A percentile compares a stretch with the other conserved stretches of the same genome.
Evolutionary conservation across 345 rosid species (phyloP).

Genomic region (Viola odorata): DNA sequence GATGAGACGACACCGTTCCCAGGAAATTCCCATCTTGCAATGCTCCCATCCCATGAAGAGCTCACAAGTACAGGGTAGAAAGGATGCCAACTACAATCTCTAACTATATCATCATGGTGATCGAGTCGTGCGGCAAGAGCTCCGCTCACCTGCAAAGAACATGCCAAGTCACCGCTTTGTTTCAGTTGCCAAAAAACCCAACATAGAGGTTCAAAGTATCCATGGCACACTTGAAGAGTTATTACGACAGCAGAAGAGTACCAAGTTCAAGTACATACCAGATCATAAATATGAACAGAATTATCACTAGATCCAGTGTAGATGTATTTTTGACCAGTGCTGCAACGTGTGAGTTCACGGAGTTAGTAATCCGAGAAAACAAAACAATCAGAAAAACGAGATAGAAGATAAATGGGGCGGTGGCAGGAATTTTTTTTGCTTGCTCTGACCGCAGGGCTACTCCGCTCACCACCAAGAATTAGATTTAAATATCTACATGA

Average conservation of each 20-base stretch:
- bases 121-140: slow-evolving; percentile 41
- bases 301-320: slow-evolving; percentile 56
- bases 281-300: slow-evolving; percentile 48
- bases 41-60: slow-evolving; percentile 55
- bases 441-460: not conserved
- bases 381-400: not conserved
- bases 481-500: not conserved
- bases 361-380: slow-evolving; percentile 1
- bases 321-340: slow-evolving; percentile 67
- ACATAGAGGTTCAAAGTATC: not conserved
- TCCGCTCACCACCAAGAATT: not conserved
- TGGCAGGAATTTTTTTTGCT: not conserved
- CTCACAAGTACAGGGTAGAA: slow-evolving; percentile 43
- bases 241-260: not conserved
- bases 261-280: slow-evolving; percentile 30
- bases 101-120: slow-evolving; percentile 36
- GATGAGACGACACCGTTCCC: slow-evolving; percentile 11
- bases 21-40: slow-evolving; percentile 55
- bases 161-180: not conserved
- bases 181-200: not conserved
- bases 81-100: slow-evolving; percentile 77
- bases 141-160: slow-evolving; percentile 41
- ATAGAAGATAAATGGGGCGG: not conserved
- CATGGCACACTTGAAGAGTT: not conserved
- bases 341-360: slow-evolving; percentile 27